These are phyloP conservation scores for Melampsora larici-populina DNA, from an alignment of 1,284 basidiomycete genomes.

Conservation along the genomic window DNA sequence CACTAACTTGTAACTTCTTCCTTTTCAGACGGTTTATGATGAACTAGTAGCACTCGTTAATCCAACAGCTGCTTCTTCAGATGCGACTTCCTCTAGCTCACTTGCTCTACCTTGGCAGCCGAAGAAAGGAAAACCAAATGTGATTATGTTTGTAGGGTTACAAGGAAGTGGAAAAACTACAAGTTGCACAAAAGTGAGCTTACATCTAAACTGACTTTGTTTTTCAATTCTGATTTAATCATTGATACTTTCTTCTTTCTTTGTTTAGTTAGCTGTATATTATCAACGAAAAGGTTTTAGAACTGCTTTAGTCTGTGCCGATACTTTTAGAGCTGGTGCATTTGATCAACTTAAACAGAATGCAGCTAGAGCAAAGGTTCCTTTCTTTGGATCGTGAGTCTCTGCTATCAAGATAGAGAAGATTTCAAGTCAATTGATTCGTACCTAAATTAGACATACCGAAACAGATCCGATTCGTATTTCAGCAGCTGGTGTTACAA, in stretches of 20 bases:
- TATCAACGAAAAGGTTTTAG: constrained; percentile 97
- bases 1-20: not conserved
- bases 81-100: constrained; percentile 42
- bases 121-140: constrained; percentile 87
- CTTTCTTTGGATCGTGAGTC: constrained; percentile 83
- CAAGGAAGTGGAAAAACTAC: constrained; percentile 99
- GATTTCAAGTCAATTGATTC: not conserved
- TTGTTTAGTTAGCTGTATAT: constrained; percentile 73
- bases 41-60: constrained; percentile 93
- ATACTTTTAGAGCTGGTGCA: constrained; percentile 98
- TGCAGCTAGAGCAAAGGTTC: constrained; percentile 96
- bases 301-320: constrained; percentile 96
- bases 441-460: constrained; percentile 63
- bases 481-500: constrained; percentile 86
- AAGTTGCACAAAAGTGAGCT: constrained; percentile 75
- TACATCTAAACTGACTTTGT: not conserved
- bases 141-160: constrained; percentile 96
- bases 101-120: constrained; percentile 62
- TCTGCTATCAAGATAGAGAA: not conserved
- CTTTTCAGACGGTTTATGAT: constrained; percentile 81
- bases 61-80: constrained; percentile 69
- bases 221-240: not conserved
- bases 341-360: constrained; percentile 91
- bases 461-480: constrained; percentile 97
- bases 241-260: constrained; percentile 13